Base-by-base conservation (phyloP, 208 protist genomes). In the Wallacemonas sp. region DNA sequence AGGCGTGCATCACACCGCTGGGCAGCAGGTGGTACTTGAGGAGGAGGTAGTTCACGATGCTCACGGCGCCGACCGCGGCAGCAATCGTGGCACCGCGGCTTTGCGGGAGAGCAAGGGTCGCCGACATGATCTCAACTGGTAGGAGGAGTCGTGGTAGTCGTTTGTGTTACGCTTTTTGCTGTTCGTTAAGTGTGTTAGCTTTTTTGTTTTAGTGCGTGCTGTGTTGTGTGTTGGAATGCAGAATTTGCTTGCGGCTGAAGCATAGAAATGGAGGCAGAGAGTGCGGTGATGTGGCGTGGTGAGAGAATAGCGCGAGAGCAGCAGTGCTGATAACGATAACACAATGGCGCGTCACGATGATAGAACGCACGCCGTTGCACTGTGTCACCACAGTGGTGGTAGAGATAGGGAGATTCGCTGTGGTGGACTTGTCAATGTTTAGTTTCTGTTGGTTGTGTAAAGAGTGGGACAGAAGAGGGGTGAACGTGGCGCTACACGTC, bases 1-100 rank as follows among this genome's bases (percentile, higher is more conserved):
- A 87, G n/a, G 38, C 56, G 26, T 68, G 81, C 76, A 83, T 81
- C 2, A 83, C 41, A 29, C 49, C 30, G 39, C 44, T 38, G 36
- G 81, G 81, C 41, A 81, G 23, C 6, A 81, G 55, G 23, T 70
- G 76, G 14, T 57, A 44, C n/a, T 64, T 64, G 19, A 87, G 66
- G 0, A 86, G 43, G 1, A 44, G 27, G 67, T 83, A 76, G 60
- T 76, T 64, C 52, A 58, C 52, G 4, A 58, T 30, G 14, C 52
- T 21, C 9, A 29, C 52, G 6, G 61, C 39, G 21, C 76, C 79
- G 24, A 80, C 41, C 0, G 79, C 71, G 12, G 66, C 34, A 1
- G 70, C 70, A 0, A 81, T 34, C 34, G 73, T 68, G 4, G 65
- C 33, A 26, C 70, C 52, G 5, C 68, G 61, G 12, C 56, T 36